Evolutionary conservation across 805 yeast species (phyloP), one percentile per base, ranked within the genome.

Genomic region (Metschnikowia hibisci): DNA sequence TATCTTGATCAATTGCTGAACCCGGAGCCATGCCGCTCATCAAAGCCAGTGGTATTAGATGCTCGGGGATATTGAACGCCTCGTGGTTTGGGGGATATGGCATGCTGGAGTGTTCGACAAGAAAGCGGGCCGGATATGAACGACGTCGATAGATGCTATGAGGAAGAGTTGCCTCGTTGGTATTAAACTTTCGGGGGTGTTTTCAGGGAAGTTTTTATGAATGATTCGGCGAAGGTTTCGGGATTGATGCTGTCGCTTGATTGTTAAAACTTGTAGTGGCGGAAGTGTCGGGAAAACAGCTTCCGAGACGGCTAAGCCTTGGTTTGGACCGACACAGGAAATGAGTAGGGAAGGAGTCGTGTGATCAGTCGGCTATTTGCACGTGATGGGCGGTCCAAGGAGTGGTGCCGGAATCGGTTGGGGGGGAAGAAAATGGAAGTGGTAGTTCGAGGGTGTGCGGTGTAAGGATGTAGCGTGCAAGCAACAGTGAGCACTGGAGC

Each of bases 11-110:
- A 20, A 20, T 20, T 20, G 23, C 23, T 6, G 23, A 3, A 8
- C 23, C 23, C 23, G 4, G 23, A 3, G 23, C 23, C 23, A 20
- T 20, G 5, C 23, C 23, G 15, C 36, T 57, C 46, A 33, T 57
- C 51, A 42, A 52, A 51, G 42, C 60, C 52, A 44, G 57, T 51
- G 47, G 54, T 53, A 47, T 61, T 56, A 42, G 67, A 53, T 42
- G 68, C 40, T 41, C 62, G 36, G 45, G 63, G 43, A 34, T 63
- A 52, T 16, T 62, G 58, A 33, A 58, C 53, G 41, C 51, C 53
- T 41, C 54, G 40, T 44, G 41, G 33, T 22, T 43, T 22, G 37
- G 20, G 6, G 41, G 35, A 14, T 43, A 29, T 16, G 43, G 12
- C 36, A 41, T 44, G 31, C 39, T 15, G 9, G 30, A 38, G 32